Evolutionary conservation across 208 protist species (phyloP).

Genomic region (Leishmania turanica): DNA sequence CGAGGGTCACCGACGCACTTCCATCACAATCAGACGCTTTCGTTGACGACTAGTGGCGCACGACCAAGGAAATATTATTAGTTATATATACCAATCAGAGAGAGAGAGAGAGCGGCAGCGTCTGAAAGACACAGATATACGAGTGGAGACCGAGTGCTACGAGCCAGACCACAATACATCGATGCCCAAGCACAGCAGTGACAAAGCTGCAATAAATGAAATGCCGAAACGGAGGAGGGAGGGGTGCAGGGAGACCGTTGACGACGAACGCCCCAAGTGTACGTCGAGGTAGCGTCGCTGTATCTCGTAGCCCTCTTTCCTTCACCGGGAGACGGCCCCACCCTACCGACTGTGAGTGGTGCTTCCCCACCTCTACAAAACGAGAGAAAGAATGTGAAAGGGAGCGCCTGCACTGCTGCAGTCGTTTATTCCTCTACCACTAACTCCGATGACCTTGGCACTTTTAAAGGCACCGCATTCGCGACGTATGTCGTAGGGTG

Average conservation of each 20-base stretch:
- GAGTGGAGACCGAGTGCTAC: neutral
- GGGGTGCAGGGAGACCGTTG: neutral
- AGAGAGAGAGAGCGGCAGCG: neutral
- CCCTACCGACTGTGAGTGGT: neutral
- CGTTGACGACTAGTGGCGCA: no score
- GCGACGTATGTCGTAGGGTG: neutral
- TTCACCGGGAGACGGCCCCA: no score
- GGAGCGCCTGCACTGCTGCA: neutral
- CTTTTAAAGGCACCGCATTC: neutral
- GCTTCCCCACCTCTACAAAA: neutral
- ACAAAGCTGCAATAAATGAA: neutral
- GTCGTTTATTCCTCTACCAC: neutral
- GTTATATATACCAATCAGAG: neutral
- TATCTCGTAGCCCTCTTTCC: neutral
- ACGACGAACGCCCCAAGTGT: neutral
- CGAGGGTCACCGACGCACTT: neutral
- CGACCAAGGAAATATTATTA: neutral
- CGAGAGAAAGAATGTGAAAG: neutral
- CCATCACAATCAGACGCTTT: neutral
- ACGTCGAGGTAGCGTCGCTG: neutral
- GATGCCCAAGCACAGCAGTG: neutral
- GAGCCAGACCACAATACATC: neutral
- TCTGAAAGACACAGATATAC: neutral
- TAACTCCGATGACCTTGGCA: neutral
- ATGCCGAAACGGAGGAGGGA: neutral